Conservation (phyloP, 352 stramenopile species). For the Phytophthora capsici region DNA sequence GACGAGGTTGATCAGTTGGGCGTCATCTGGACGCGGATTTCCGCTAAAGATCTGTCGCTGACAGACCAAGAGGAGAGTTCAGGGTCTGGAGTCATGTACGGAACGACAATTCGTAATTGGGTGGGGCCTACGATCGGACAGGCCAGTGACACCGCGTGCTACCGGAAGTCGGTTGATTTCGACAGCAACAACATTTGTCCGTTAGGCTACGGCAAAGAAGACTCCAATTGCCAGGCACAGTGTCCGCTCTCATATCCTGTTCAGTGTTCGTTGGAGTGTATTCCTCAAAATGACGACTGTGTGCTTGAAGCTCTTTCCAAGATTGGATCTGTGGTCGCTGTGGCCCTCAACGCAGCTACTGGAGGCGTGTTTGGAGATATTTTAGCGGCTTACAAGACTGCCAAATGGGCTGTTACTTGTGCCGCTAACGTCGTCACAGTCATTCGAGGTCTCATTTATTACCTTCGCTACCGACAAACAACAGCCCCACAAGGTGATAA, state of each 20-base stretch:
- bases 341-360: conserved; percentile 32
- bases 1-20: conserved; percentile 37
- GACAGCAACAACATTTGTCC: conserved; percentile 36
- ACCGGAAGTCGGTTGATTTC: conserved; percentile 28
- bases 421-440: conserved; percentile 29
- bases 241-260: conserved; percentile 45
- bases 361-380: conserved; percentile 34
- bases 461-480: conserved; percentile 30
- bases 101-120: conserved; percentile 32
- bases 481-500: conserved; percentile 26
- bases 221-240: conserved; percentile 27
- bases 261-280: conserved; percentile 41
- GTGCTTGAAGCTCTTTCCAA: conserved; percentile 30
- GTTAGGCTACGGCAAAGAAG: conserved; percentile 32
- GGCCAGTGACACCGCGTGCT: conserved; percentile 28
- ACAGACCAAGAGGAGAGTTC: conserved; percentile 10
- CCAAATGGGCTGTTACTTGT: conserved; percentile 34
- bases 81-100: conserved; percentile 17
- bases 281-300: conserved; percentile 49
- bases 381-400: conserved; percentile 25
- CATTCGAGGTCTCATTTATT: conserved; percentile 26
- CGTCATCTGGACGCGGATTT: conserved; percentile 37
- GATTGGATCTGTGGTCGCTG: conserved; percentile 32
- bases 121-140: conserved; percentile 27
- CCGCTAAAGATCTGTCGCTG: conserved; percentile 13